Evolutionary conservation across 768 basidiomycete species (phyloP), one percentile per base, ranked within the genome.

Genomic region (Phylloporus rhodoxanthus): DNA sequence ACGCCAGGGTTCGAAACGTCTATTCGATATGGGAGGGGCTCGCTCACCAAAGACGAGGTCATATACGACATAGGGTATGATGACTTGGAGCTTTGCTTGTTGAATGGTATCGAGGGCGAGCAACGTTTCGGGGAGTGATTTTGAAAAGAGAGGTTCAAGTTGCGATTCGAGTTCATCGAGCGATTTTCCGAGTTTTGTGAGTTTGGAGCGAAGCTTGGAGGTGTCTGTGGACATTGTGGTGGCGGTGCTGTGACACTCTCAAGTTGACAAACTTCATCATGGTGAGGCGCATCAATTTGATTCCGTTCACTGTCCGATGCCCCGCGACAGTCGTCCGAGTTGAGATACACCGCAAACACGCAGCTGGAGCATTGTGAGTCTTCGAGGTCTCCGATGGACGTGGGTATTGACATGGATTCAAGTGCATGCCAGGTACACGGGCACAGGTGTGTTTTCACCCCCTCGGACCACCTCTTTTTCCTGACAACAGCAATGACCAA

Each of bases 401-500:
- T 42, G 25, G 23, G n/a, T 43, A 43, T 57, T 53, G 53, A 51
- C 48, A 55, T 46, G 32, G 41, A 48, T 28, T 51, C 20, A 55
- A 96, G 93, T 97, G 55, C 94, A 97, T 66, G 91, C 94, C 59
- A 81, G 94, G 49, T 96, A 96, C 65, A 92, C 91, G 21, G 95
- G 95, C 37, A 99, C 95, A 33, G 92, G 90, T 91, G 57, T 40
- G 83, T 75, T 36, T 28, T 15, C 10, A 28, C 48, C 42, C 14
- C 40, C 25, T 25, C 30, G 43, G 9, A 25, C 11, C 14, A 29
- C 47, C 45, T 40, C 38, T 48, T 43, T 42, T 50, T 50, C n/a
- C 53, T 57, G 48, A 58, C 38, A 9, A 44, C 51, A 29, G 17
- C 33, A 17, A 46, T 51, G 20, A 28, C 41, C 26, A 50, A 92